Evolutionary conservation across 2,329 filamentous ascomycete species (phyloP).

Genomic region (Apiospora hydei): DNA sequence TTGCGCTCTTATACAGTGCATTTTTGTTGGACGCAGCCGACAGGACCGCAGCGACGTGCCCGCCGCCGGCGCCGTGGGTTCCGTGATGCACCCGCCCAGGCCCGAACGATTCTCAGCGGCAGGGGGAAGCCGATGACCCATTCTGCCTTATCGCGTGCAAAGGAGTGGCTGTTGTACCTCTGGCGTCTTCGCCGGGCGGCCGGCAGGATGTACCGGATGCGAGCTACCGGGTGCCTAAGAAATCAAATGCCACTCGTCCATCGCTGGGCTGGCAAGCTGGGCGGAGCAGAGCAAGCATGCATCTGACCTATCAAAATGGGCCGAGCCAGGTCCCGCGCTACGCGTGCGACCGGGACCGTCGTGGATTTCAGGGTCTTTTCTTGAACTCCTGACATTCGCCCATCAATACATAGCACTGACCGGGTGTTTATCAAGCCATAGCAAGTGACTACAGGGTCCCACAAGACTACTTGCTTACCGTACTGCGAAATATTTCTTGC

Average conservation of each 20-base stretch:
- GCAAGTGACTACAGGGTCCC: slow-evolving; percentile 6
- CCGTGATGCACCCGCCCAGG: background rate
- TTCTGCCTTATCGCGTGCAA: background rate
- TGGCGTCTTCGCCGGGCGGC: background rate
- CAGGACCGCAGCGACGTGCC: background rate
- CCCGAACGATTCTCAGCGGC: background rate
- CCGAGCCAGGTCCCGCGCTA: slow-evolving; percentile 10
- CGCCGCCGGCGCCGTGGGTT: background rate
- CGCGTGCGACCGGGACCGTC: background rate
- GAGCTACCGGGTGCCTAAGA: background rate
- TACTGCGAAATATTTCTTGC: background rate
- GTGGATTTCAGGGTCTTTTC: slow-evolving; percentile 11
- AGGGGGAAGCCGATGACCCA: background rate
- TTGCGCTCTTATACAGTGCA: background rate
- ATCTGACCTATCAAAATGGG: slow-evolving; percentile 3
- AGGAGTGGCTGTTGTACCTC: background rate
- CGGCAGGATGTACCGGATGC: background rate
- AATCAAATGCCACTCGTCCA: background rate
- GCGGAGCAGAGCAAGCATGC: slow-evolving; percentile 14
- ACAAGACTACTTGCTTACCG: background rate
- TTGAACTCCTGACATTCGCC: background rate
- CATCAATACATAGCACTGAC: slow-evolving; percentile 10
- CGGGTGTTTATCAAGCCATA: slow-evolving; percentile 19
- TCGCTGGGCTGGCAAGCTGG: background rate
- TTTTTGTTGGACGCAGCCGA: background rate